Conservation (phyloP, 495 filamentous ascomycete species). For the Lasiosphaeris hirsuta region DNA sequence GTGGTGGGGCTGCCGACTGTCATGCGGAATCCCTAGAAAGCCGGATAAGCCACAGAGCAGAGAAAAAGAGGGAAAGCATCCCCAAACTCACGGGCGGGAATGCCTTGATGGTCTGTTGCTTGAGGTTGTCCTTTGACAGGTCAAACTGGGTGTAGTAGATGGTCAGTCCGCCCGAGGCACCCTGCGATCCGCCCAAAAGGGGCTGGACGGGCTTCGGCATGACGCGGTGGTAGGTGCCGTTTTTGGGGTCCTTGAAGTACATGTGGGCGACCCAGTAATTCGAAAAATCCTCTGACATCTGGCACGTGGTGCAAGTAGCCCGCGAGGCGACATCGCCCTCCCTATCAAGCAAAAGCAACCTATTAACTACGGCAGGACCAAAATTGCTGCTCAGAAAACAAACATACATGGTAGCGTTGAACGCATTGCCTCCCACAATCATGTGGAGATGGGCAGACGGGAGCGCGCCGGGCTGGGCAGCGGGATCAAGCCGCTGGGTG, state of each 20-base stretch:
- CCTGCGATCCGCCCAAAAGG: constrained; percentile 38
- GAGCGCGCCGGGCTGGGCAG: constrained; percentile 33
- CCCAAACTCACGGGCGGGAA: constrained; percentile 34
- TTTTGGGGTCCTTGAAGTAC: constrained; percentile 45
- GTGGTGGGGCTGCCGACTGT: constrained; percentile 41
- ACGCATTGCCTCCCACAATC: constrained; percentile 46
- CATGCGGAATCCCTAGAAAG: constrained; percentile 45
- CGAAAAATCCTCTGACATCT: constrained; percentile 22
- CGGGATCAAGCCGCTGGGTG: constrained; percentile 40
- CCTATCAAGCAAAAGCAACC: no score
- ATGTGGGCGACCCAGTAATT: constrained; percentile 41
- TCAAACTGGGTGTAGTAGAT: constrained; percentile 45
- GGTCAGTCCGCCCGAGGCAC: constrained; percentile 40
- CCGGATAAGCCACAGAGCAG: no score
- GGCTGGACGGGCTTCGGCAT: constrained; percentile 35
- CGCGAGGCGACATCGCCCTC: constrained; percentile 40
- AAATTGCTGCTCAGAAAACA: background rate
- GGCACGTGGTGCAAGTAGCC: constrained; percentile 28
- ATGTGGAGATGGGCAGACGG: constrained; percentile 44
- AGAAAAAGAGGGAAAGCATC: background rate
- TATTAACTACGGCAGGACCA: no score
- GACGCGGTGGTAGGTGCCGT: constrained; percentile 42
- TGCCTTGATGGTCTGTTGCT: constrained; percentile 32
- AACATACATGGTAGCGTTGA: constrained; percentile 44
- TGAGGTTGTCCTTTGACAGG: constrained; percentile 22